Percentiles rank a stretch among this genome's conserved stretches.
Conservation (phyloP, 768 basidiomycete species). For the Boletus subcaerulescens region DNA sequence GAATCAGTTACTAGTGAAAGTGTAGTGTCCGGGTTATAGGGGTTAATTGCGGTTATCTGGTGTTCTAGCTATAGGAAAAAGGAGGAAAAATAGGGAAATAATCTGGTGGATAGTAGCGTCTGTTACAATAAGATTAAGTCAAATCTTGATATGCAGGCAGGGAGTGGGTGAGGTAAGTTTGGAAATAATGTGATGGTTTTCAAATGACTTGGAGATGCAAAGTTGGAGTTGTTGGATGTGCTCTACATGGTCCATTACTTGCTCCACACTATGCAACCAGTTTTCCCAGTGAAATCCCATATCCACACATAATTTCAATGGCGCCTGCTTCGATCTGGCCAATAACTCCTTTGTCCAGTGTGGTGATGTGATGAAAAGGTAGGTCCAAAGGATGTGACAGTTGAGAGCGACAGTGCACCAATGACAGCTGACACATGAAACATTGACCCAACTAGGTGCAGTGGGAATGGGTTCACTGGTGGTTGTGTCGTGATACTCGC, state of each 20-base stretch:
- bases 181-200: neutral
- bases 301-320: constrained; percentile 8
- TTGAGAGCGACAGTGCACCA: constrained; percentile 44
- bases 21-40: no score
- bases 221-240: neutral
- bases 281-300: neutral
- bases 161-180: neutral
- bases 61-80: no score
- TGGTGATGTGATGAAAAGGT: constrained; percentile 29
- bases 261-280: neutral
- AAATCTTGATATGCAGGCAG: neutral
- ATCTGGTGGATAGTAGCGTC: no score
- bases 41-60: no score
- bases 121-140: no score
- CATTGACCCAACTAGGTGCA: constrained; percentile 1
- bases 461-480: neutral
- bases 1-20: no score
- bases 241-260: neutral
- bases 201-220: neutral
- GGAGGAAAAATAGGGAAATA: no score
- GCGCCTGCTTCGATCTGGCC: constrained; percentile 41
- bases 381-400: constrained; percentile 39
- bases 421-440: constrained; percentile 22
- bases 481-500: neutral
- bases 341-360: constrained; percentile 41